A percentile compares a stretch with the other conserved stretches of the same genome.
These are phyloP conservation scores for Ceratocystis diversiconidia DNA, from an alignment of 2,329 filamentous ascomycete genomes.

Conservation along the genomic window DNA sequence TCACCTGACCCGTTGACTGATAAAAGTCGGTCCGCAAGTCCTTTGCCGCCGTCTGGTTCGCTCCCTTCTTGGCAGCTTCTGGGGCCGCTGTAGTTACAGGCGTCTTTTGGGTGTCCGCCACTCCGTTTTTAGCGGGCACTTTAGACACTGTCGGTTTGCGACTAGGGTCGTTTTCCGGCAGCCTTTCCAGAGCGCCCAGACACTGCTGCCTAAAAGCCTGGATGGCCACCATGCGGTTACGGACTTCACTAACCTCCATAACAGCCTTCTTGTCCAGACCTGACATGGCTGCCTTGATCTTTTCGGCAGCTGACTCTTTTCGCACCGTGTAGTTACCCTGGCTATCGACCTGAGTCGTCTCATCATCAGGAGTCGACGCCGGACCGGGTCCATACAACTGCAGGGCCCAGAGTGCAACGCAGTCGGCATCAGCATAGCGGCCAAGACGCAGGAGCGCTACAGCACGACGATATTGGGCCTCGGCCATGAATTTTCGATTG, in stretches of 20 bases:
- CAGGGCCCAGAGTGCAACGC: constrained; percentile 49
- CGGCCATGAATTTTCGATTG: constrained; percentile 59
- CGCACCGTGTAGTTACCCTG: constrained; percentile 36
- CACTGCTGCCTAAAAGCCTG: constrained; percentile 28
- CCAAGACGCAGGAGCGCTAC: constrained; percentile 58
- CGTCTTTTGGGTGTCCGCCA: neutral
- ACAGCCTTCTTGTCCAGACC: constrained; percentile 19
- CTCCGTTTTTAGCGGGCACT: constrained; percentile 16
- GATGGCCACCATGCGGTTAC: constrained; percentile 10
- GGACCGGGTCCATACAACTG: constrained; percentile 27
- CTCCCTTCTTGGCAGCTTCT: constrained; percentile 3
- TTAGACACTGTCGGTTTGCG: constrained; percentile 31
- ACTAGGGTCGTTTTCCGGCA: constrained; percentile 32
- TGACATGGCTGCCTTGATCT: constrained; percentile 24
- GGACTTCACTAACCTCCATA: constrained; percentile 22
- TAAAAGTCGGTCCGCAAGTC: constrained; percentile 21
- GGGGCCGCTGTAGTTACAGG: neutral
- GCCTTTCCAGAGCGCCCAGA: constrained; percentile 31
- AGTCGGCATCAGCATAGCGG: constrained; percentile 59
- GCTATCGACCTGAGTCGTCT: constrained; percentile 26
- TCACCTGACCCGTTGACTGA: constrained; percentile 22
- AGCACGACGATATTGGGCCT: constrained; percentile 69
- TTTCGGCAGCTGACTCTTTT: constrained; percentile 23
- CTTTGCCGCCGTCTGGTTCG: constrained; percentile 18
- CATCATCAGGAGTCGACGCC: constrained; percentile 8